phyloP scores from a whole-genome alignment of 1,284 basidiomycete species.

The Apiotrichum gracile region DNA sequence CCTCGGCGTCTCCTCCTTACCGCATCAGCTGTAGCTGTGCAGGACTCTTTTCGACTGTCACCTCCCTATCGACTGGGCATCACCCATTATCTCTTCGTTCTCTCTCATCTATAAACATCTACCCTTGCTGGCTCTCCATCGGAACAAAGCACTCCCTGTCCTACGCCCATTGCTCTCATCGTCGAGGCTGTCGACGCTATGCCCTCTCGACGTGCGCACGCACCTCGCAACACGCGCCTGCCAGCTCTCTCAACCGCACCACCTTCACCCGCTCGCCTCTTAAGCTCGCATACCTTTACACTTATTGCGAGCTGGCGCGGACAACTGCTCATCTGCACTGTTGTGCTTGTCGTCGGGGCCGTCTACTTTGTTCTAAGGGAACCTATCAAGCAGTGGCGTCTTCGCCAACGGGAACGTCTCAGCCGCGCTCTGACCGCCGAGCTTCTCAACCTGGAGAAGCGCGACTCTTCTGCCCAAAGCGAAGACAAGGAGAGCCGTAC shows the following conservation, averaged over 20 bases:
- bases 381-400: conserved; percentile 25
- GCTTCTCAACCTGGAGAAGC: conserved; percentile 20
- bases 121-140: not conserved
- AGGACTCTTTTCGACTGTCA: too few relatives aligned
- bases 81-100: too few relatives aligned
- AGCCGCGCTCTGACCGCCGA: conserved; percentile 27
- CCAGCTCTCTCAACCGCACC: not conserved
- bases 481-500: conserved; percentile 8
- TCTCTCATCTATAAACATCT: too few relatives aligned
- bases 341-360: conserved; percentile 36
- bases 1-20: not conserved
- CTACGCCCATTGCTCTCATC: not conserved
- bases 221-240: not conserved
- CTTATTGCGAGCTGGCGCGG: conserved; percentile 44
- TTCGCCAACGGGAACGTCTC: conserved; percentile 23
- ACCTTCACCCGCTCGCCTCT: conserved; percentile 12
- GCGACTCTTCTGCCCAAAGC: not conserved
- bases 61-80: too few relatives aligned
- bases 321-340: conserved; percentile 39
- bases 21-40: too few relatives aligned
- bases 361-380: conserved; percentile 38
- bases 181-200: conserved; percentile 1
- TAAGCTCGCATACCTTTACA: conserved; percentile 33
- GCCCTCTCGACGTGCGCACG: conserved; percentile 3
- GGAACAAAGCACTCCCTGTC: not conserved